These are phyloP conservation scores for Scleroderma bovista DNA, from an alignment of 768 basidiomycete species.

Conservation along the genomic window DNA sequence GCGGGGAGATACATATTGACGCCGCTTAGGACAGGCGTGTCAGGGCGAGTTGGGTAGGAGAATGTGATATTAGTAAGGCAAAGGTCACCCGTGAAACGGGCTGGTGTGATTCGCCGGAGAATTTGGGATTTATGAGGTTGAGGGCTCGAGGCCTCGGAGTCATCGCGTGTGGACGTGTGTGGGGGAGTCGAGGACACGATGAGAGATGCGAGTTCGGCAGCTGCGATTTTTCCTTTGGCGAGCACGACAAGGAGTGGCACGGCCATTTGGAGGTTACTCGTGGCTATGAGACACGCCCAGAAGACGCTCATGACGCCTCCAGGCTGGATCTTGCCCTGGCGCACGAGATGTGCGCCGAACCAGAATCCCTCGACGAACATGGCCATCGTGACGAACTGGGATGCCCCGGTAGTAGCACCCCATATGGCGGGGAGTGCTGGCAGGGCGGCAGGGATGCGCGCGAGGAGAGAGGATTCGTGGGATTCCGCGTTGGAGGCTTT, in stretches of 20 bases:
- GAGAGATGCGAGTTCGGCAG: constrained; percentile 22
- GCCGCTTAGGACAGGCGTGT: constrained; percentile 49
- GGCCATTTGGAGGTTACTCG: constrained; percentile 80
- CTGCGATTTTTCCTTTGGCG: constrained; percentile 51
- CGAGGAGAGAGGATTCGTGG: constrained; percentile 46
- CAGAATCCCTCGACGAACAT: constrained; percentile 98
- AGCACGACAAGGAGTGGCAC: constrained; percentile 76
- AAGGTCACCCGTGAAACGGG: constrained; percentile 65
- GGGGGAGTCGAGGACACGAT: constrained; percentile 26
- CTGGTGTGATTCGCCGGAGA: constrained; percentile 64
- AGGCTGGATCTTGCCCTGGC: constrained; percentile 57
- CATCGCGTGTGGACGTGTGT: constrained; percentile 20
- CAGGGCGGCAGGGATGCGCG: constrained; percentile 42
- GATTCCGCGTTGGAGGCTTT: constrained; percentile 84
- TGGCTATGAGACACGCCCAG: constrained; percentile 93
- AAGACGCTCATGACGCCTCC: constrained; percentile 95
- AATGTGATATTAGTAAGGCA: constrained; percentile 56
- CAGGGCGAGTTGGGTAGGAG: constrained; percentile 68
- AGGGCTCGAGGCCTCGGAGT: background rate
- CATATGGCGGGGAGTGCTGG: constrained; percentile 61
- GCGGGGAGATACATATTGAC: constrained; percentile 67
- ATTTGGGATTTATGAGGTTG: constrained; percentile 12
- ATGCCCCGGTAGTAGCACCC: constrained; percentile 62
- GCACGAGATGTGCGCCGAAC: constrained; percentile 89
- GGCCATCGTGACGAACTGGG: constrained; percentile 78